These are phyloP conservation scores for Eutypella sp. DNA, from an alignment of 2,329 filamentous ascomycete genomes.

Conservation along the genomic window DNA sequence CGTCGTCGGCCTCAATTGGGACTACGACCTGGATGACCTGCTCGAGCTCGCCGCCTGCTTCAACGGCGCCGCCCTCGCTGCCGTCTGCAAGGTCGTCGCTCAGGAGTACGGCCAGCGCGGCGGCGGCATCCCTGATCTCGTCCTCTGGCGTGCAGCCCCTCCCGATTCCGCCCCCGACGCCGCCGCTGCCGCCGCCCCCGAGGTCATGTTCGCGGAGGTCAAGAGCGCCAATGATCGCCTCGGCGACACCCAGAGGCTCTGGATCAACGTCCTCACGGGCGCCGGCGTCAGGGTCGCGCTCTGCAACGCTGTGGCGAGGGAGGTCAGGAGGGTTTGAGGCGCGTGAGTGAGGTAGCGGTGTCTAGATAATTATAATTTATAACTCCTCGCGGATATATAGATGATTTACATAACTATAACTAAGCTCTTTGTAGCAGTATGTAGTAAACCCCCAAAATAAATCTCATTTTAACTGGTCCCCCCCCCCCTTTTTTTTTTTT, in stretches of 20 bases:
- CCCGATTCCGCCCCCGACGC: too few species aligned
- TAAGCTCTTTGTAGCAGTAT: too few species aligned
- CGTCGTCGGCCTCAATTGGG: constrained; percentile 89
- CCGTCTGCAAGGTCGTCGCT: constrained; percentile 87
- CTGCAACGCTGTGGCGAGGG: constrained; percentile 57
- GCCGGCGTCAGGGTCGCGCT: constrained; percentile 84
- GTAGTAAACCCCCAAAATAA: too few species aligned
- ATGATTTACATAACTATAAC: not conserved
- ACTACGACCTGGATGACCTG: constrained; percentile 74
- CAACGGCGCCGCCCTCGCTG: constrained; percentile 71
- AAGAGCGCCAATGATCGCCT: constrained; percentile 87
- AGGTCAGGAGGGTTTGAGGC: constrained; percentile 36
- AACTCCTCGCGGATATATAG: not conserved
- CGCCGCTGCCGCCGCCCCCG: too few species aligned
- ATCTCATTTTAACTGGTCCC: too few species aligned
- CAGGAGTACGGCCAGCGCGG: constrained; percentile 88
- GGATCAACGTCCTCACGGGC: constrained; percentile 88
- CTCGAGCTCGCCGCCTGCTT: constrained; percentile 76
- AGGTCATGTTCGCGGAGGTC: constrained; percentile 74
- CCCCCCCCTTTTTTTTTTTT: too few species aligned
- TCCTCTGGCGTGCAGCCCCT: constrained; percentile 67
- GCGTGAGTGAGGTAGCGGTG: not conserved
- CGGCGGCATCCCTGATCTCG: constrained; percentile 85
- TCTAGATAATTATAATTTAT: too few species aligned
- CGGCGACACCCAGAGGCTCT: constrained; percentile 92